Evolutionary conservation across 164 flowering plant species (phyloP), one percentile per base, ranked within the genome.

Genomic region (Echeveria elegans): DNA sequence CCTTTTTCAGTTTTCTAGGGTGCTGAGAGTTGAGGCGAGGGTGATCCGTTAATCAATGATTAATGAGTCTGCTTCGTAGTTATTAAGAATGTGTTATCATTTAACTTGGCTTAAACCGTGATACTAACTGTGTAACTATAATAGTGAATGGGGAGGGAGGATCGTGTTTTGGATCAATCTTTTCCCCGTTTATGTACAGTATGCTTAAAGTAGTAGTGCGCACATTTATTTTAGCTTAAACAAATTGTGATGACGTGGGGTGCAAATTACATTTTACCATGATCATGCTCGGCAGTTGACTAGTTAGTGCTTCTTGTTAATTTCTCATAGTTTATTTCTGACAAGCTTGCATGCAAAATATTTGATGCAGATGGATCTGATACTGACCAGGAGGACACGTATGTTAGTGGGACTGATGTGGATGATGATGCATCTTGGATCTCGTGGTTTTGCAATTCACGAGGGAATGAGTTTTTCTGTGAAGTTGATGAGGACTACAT

Each of bases 391-490:
- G 37, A 62, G 32, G 38, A 29, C 40, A 15, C 65, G 4, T 7
- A 62, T 32, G 65, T 37, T 9, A 62, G 38, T 30, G 37, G 65
- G 2, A 31, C 65, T 31, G 40, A 30, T 31, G 37, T 2, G 65
- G 65, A 30, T 5, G 37, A 62, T 62, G 37, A n/a, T 62, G 36
- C 6, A 31, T 16, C 65, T 31, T 62, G 65, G 65, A 37, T 29
- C 41, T 62, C 65, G 19, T 62, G 36, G 37, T 62, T 62, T 32
- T 62, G 65, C 21, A 16, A 37, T 30, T 62, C 41, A 15, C 21
- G 40, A 31, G 65, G 65, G 41, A 32, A 62, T 15, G 65, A 15
- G 41, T 62, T 62, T 37, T 62, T 62, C 41, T 62, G 37, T 37
- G 41, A 29, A 30, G 21, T 62, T 32, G 65, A 62, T 32, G 40